Base-by-base conservation (phyloP, 2,329 filamentous ascomycete genomes). In the Arthrocladium fulminans region DNA sequence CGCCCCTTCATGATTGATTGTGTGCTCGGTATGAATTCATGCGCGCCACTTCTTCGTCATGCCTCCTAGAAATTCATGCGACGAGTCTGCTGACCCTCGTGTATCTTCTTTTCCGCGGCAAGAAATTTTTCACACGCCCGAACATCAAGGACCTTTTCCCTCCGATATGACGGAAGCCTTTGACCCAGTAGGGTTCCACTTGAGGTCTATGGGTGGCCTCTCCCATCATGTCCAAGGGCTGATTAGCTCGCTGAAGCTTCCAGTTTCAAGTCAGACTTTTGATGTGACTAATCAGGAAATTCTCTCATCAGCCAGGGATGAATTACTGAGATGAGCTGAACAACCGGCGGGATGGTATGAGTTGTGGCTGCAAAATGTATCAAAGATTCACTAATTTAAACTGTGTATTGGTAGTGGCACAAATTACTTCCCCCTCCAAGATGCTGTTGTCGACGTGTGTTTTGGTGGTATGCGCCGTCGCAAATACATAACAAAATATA, bases 281-380 rank as follows among this genome's bases (percentile, higher is more conserved):
- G n/a, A 32, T 9, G 17, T 40, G 37, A 40, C 37, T 40, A 40
- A 40, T 40, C 37, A 40, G 9, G 17, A 19, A 22, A 40, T 40
- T 40, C 37, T 35, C 37, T 40, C 22, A 40, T 40, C 8, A 40
- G 37, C 37, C n/a, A 6, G 32, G 32, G 32, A 35, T 35, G 32
- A n/a, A 35, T 35, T 35, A 35, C 32, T 35, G 32, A 35, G 32
- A 8, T n/a, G 17, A 35, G 32, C 13, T 40, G 17, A 7, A 22
- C 37, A 40, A 20, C 37, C 37, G 37, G 29, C 8, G 9, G n/a
- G 29, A 32, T 8, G 29, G n/a, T n/a, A n/a, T n/a, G n/a, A n/a
- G n/a, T n/a, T 35, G 32, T 15, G 13, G 13, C 10, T 35, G 27
- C 17, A 8, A n/a, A 15, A n/a, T 5, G n/a, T n/a, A 7, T 35